Percentiles rank a stretch among this genome's conserved stretches.
Evolutionary conservation across 2,329 filamentous ascomycete genomes (phyloP).

Genomic region (Rutstroemia sp.): DNA sequence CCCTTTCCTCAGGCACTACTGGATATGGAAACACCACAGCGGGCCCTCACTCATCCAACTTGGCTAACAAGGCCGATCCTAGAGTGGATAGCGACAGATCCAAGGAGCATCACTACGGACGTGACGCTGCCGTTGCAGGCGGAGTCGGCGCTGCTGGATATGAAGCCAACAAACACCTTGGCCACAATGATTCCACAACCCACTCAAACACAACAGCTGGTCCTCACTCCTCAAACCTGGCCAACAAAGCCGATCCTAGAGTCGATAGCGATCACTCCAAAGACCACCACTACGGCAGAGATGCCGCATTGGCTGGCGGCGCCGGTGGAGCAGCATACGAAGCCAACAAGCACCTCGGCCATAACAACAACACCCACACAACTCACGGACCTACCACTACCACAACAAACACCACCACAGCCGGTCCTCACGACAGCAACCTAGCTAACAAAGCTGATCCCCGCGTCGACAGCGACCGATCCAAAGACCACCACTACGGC

Average conservation of each 20-base stretch:
- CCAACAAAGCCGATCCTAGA: conserved; percentile 34
- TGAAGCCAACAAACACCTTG: conserved; percentile 1
- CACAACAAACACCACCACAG: conserved; percentile 17
- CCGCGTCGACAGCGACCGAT: conserved; percentile 26
- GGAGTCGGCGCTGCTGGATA: conserved; percentile 9
- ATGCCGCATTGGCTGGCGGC: conserved; percentile 11
- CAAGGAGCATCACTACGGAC: conserved; percentile 16
- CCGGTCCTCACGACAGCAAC: conserved; percentile 26
- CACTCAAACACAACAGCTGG: conserved; percentile 26
- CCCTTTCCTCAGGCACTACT: too few species aligned
- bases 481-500: conserved; percentile 13
- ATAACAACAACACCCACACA: background rate
- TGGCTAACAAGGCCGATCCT: conserved; percentile 35
- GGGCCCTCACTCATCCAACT: conserved; percentile 31
- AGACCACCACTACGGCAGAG: conserved; percentile 14
- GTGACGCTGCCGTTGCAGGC: conserved; percentile 11
- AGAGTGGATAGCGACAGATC: conserved; percentile 26
- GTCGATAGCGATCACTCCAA: conserved; percentile 23
- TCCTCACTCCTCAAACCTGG: conserved; percentile 30
- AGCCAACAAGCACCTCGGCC: conserved; percentile 1
- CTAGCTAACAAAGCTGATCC: conserved; percentile 35
- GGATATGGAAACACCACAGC: conserved; percentile 18
- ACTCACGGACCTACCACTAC: background rate
- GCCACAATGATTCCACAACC: conserved; percentile 1
- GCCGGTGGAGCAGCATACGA: conserved; percentile 4